Evolutionary conservation across 345 rosid species (phyloP).

Genomic region (Salix brachista): DNA sequence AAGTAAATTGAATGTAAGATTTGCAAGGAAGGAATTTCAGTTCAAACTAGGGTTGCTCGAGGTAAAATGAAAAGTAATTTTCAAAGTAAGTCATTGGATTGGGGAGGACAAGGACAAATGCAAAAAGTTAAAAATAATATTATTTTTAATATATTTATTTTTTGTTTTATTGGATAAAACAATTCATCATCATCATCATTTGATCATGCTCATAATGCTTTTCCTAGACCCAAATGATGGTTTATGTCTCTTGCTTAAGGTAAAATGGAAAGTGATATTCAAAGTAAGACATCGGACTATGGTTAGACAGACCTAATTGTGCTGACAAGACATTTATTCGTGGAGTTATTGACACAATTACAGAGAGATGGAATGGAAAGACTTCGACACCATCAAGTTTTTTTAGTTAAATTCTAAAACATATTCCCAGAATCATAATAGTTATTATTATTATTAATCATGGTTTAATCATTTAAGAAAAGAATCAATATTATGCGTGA

Average conservation of each 20-base stretch:
- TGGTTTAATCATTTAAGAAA: too few relatives aligned
- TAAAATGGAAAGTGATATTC: not conserved
- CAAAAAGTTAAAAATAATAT: too few relatives aligned
- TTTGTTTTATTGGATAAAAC: too few relatives aligned
- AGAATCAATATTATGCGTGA: too few relatives aligned
- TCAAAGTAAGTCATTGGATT: not conserved
- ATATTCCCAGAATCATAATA: too few relatives aligned
- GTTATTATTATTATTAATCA: too few relatives aligned
- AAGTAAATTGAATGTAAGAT: too few relatives aligned
- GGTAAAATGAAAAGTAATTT: not conserved
- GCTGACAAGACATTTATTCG: not conserved
- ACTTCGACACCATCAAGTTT: not conserved
- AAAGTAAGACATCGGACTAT: not conserved
- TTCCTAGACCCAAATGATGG: not conserved
- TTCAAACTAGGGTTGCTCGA: not conserved
- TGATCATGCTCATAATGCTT: not conserved
- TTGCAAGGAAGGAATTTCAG: too few relatives aligned
- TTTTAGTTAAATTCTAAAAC: too few relatives aligned
- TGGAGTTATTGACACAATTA: not conserved
- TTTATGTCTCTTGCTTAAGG: not conserved
- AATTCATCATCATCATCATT: not conserved
- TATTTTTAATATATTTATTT: too few relatives aligned
- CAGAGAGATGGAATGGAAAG: not conserved
- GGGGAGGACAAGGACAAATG: not conserved
- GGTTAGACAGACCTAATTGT: not conserved